These are phyloP conservation scores for Crithidia mellificae DNA, from an alignment of 208 protist genomes.

Conservation along the genomic window DNA sequence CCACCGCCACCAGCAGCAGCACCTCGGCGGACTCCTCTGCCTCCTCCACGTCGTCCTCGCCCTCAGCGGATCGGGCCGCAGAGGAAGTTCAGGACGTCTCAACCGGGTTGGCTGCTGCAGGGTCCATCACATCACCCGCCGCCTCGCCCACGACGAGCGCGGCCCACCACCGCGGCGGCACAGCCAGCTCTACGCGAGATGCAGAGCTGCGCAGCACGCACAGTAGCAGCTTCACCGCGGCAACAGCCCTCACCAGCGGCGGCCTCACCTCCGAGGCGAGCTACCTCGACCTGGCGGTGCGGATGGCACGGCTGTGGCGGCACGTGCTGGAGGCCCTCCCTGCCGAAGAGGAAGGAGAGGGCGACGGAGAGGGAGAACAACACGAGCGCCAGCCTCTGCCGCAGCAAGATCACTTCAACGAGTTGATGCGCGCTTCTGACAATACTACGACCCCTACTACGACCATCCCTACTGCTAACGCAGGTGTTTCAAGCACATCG, in stretches of 20 bases:
- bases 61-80: neutral
- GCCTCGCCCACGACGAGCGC: neutral
- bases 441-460: too few species aligned
- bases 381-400: neutral
- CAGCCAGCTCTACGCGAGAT: neutral
- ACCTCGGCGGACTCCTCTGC: slow-evolving; percentile 2
- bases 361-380: neutral
- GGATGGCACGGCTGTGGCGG: slow-evolving; percentile 60
- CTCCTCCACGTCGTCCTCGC: slow-evolving; percentile 3
- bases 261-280: slow-evolving; percentile 15
- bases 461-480: too few species aligned
- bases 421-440: too few species aligned
- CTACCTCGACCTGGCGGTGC: slow-evolving; percentile 34
- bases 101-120: too few species aligned
- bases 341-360: neutral
- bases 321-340: slow-evolving; percentile 27
- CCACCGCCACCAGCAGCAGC: neutral
- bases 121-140: neutral
- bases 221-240: slow-evolving; percentile 10
- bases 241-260: neutral
- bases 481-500: too few species aligned
- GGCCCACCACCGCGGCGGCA: neutral
- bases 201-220: slow-evolving; percentile 19
- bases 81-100: too few species aligned
- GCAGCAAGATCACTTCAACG: neutral